phyloP scores from a whole-genome alignment of 441 rosid species.

The Erysimum cheiri region DNA sequence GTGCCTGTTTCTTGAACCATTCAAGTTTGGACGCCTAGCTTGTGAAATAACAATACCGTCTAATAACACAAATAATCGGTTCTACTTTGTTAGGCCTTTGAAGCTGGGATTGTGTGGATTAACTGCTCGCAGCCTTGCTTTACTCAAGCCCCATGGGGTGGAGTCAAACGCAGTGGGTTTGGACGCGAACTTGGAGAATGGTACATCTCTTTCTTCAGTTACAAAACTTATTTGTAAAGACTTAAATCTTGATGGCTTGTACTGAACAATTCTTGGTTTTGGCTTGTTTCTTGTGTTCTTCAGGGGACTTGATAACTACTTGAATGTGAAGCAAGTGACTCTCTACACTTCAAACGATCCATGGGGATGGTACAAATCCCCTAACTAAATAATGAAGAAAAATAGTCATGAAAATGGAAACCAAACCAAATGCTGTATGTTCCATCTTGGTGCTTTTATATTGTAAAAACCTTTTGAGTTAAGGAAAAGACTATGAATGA shows the following conservation, averaged over 20 bases:
- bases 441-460: background rate
- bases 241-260: slow-evolving; percentile 14
- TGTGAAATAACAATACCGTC: background rate
- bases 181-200: slow-evolving; percentile 96
- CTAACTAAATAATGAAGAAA: slow-evolving; percentile 45
- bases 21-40: background rate
- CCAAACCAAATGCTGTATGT: slow-evolving; percentile 7
- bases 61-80: background rate
- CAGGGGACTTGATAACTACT: slow-evolving; percentile 96
- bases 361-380: slow-evolving; percentile 92
- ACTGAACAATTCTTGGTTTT: slow-evolving; percentile 31
- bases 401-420: slow-evolving; percentile 18
- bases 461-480: slow-evolving; percentile 9
- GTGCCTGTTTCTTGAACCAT: slow-evolving; percentile 34
- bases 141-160: slow-evolving; percentile 98
- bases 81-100: slow-evolving; percentile 63
- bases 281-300: slow-evolving; percentile 29
- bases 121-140: slow-evolving; percentile 98
- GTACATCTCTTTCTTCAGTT: slow-evolving; percentile 48
- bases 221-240: background rate
- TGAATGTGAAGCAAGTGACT: slow-evolving; percentile 92
- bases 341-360: slow-evolving; percentile 72
- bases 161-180: slow-evolving; percentile 90
- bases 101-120: slow-evolving; percentile 89
- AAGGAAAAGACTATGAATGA: slow-evolving; percentile 21